A percentile compares a stretch with the other conserved stretches of the same genome.
Conservation (phyloP, 805 yeast genomes). For the Candida maris region DNA sequence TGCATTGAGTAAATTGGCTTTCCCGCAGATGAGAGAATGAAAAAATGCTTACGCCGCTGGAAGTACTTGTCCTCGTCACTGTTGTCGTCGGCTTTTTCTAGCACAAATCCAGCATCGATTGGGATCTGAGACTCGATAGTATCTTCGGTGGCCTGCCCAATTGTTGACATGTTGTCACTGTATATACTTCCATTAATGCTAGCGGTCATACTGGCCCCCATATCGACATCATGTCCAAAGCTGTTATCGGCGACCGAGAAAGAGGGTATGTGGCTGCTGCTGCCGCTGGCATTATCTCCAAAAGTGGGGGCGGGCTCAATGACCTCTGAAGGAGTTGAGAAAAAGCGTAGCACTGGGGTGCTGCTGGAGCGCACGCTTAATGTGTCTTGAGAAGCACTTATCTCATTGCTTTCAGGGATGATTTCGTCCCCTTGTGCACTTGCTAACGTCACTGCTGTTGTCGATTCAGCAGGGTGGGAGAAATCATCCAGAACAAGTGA, state of each 20-base stretch:
- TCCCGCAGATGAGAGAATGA: slow-evolving; percentile 79
- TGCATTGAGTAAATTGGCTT: slow-evolving; percentile 81
- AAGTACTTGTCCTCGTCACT: slow-evolving; percentile 31
- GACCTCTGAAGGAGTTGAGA: slow-evolving; percentile 2
- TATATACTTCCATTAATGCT: slow-evolving; percentile 25
- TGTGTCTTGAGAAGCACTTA: not conserved
- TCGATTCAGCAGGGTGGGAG: slow-evolving; percentile 27
- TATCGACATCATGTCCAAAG: slow-evolving; percentile 7
- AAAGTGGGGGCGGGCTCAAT: slow-evolving; percentile 1
- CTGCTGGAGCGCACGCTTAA: not conserved
- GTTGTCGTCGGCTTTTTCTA: slow-evolving; percentile 27
- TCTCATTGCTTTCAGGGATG: not conserved
- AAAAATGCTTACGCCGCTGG: slow-evolving; percentile 58
- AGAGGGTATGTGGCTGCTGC: slow-evolving; percentile 1
- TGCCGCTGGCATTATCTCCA: slow-evolving; percentile 8
- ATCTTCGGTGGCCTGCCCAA: slow-evolving; percentile 6
- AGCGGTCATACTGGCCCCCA: slow-evolving; percentile 5
- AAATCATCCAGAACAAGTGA: slow-evolving; percentile 18
- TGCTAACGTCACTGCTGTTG: slow-evolving; percentile 30
- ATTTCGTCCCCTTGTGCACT: slow-evolving; percentile 13
- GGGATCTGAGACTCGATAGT: slow-evolving; percentile 9
- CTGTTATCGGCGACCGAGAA: slow-evolving; percentile 5
- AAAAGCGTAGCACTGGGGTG: slow-evolving; percentile 5
- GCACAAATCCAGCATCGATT: slow-evolving; percentile 19
- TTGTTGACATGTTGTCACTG: slow-evolving; percentile 14